phyloP scores from a whole-genome alignment of 2,329 filamentous ascomycete species.

The Cercospora sp. region DNA sequence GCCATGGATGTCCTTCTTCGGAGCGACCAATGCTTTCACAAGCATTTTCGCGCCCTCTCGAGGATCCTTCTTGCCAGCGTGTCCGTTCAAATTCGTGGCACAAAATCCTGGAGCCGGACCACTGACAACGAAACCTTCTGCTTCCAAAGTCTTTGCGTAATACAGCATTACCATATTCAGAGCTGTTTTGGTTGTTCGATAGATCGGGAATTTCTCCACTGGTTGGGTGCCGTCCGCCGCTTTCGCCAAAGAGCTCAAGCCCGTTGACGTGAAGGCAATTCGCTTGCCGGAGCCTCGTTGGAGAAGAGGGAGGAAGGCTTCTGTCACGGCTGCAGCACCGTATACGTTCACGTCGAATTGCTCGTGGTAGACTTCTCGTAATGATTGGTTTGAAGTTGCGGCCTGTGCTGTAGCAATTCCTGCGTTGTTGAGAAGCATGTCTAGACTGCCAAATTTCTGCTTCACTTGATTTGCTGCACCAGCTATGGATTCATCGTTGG shows the following conservation, averaged over 20 bases:
- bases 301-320: slow-evolving; percentile 32
- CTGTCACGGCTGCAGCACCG: slow-evolving; percentile 28
- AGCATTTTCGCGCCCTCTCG: slow-evolving; percentile 35
- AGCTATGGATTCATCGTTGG: slow-evolving; percentile 45
- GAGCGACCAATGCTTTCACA: slow-evolving; percentile 24
- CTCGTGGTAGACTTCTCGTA: slow-evolving; percentile 4
- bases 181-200: slow-evolving; percentile 32
- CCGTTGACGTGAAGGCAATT: slow-evolving; percentile 33
- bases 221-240: background rate
- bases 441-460: slow-evolving; percentile 33
- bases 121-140: slow-evolving; percentile 33
- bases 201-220: slow-evolving; percentile 24
- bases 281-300: slow-evolving; percentile 18
- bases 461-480: slow-evolving; percentile 39
- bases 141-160: slow-evolving; percentile 25
- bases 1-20: slow-evolving; percentile 33
- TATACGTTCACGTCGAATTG: slow-evolving; percentile 35
- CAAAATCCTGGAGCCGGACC: slow-evolving; percentile 27
- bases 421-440: slow-evolving; percentile 42
- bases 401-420: slow-evolving; percentile 28
- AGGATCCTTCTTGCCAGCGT: slow-evolving; percentile 31
- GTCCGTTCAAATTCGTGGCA: slow-evolving; percentile 33
- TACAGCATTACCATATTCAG: slow-evolving; percentile 35
- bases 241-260: background rate
- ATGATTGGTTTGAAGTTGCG: background rate